Evolutionary conservation across 1,284 basidiomycete species (phyloP).

Genomic region (Ceratobasidium sp.): DNA sequence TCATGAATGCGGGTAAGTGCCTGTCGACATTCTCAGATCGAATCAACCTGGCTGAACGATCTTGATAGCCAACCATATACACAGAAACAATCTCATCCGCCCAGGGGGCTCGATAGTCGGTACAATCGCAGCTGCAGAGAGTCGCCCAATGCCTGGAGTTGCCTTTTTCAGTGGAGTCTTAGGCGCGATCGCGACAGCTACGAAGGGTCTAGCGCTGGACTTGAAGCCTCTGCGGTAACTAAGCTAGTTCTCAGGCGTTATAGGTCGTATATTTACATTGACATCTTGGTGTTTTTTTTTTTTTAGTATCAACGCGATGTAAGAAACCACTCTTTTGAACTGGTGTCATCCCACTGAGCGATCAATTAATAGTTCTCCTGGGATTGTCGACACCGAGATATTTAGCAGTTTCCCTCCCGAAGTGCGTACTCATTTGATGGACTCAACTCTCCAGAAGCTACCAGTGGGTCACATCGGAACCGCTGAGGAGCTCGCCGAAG

Average conservation of each 20-base stretch:
- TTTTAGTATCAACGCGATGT: slow-evolving; percentile 13
- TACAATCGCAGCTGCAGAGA: slow-evolving; percentile 2
- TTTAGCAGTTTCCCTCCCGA: too few relatives aligned
- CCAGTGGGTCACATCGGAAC: slow-evolving; percentile 6
- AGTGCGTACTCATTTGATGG: neutral
- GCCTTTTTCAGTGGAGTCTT: neutral
- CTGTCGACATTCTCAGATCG: neutral
- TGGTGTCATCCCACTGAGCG: too few relatives aligned
- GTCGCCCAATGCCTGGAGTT: neutral
- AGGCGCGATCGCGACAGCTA: slow-evolving; percentile 15
- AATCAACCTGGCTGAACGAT: neutral
- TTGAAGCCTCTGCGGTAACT: slow-evolving; percentile 26
- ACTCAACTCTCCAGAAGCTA: neutral
- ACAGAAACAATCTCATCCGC: neutral
- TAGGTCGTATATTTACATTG: too few relatives aligned
- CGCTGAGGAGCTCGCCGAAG: slow-evolving; percentile 30
- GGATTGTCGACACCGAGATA: too few relatives aligned
- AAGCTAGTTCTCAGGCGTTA: too few relatives aligned
- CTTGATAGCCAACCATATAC: slow-evolving; percentile 8
- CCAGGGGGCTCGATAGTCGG: neutral
- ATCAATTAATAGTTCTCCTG: too few relatives aligned
- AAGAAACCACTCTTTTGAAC: too few relatives aligned
- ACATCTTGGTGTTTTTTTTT: too few relatives aligned
- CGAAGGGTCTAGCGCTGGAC: slow-evolving; percentile 5
- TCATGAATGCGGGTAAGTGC: neutral